Base-by-base conservation (phyloP, 2,329 filamentous ascomycete species). In the Phoma sp. region DNA sequence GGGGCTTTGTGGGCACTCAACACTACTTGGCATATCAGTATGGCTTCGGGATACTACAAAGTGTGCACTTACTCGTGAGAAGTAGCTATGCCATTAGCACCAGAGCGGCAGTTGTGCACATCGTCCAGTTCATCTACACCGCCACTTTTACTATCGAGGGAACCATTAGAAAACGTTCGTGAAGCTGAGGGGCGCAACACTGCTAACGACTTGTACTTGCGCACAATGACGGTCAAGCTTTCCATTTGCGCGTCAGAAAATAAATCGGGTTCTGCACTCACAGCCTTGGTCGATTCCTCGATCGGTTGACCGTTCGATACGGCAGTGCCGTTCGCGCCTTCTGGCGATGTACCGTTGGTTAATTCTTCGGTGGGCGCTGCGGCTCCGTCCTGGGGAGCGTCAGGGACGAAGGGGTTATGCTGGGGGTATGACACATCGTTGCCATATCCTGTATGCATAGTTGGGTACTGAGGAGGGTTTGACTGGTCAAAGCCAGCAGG, bases 131-230 rank as follows among this genome's bases (percentile, higher is more conserved):
- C 79, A 59, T 79, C 76, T 65, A 77, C 75, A 68, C 82, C 78
- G 62, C 74, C 78, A 58, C 42, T 56, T 69, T 75, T 78, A 65
- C 78, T 78, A 73, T 86, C 80, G 72, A 85, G 80, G 42, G 78
- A 83, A 58, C 81, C 79, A 69, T 84, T 83, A 57, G 82, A 83
- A 71, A 83, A 83, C 17, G 80, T 83, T 70, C 80, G 76, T 52
- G 67, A 62, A 55, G 62, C 51, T 60, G 57, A 58, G 56, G 57
- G 74, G 53, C 65, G 61, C 72, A 60, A 59, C 65, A 56, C 68
- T 57, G 67, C 61, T 67, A 66, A 67, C 51, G 53, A 57, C 47
- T 63, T 60, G 47, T 68, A 74, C 47, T 74, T 77, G 62, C 75
- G 80, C 48, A 85, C 80, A 57, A 86, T 75, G 54, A 84, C 81